A percentile compares a stretch with the other conserved stretches of the same genome.
Evolutionary conservation across 257 asterid species (phyloP).

Genomic region (Jaltomata sinuosa): DNA sequence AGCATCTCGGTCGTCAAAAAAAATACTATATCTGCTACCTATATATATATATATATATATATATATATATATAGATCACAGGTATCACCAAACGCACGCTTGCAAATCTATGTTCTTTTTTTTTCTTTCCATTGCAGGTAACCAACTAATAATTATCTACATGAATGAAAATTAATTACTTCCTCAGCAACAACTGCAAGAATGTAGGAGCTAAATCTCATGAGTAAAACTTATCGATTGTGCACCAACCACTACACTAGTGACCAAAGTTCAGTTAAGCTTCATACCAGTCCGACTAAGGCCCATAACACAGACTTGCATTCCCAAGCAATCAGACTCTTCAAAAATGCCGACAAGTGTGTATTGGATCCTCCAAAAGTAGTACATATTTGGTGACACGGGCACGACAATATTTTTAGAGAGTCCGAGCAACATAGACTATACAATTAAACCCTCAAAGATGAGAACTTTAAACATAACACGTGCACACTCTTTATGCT

Average conservation of each 20-base stretch:
- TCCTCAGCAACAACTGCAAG: not conserved
- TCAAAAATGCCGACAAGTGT: too few relatives aligned
- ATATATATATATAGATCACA: not conserved
- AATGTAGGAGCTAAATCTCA: not conserved
- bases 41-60: not conserved
- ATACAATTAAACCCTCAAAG: not conserved
- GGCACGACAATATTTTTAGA: too few relatives aligned
- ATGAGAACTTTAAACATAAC: not conserved
- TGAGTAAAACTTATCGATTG: not conserved
- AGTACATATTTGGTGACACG: too few relatives aligned
- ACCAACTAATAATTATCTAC: not conserved
- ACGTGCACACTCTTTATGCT: not conserved
- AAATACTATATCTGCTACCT: not conserved
- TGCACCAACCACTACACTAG: not conserved
- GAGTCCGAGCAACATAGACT: too few relatives aligned
- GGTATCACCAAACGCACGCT: not conserved
- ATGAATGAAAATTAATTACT: not conserved
- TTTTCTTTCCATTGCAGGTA: not conserved
- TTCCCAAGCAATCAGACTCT: not conserved
- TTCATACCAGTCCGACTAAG: not conserved
- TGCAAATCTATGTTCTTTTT: not conserved
- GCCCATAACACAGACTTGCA: not conserved
- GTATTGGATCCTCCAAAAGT: too few relatives aligned
- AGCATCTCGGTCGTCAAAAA: not conserved
- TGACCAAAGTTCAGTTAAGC: not conserved